phyloP scores from a whole-genome alignment of 352 stramenopile genomes.

The Phytophthora palmivora region DNA sequence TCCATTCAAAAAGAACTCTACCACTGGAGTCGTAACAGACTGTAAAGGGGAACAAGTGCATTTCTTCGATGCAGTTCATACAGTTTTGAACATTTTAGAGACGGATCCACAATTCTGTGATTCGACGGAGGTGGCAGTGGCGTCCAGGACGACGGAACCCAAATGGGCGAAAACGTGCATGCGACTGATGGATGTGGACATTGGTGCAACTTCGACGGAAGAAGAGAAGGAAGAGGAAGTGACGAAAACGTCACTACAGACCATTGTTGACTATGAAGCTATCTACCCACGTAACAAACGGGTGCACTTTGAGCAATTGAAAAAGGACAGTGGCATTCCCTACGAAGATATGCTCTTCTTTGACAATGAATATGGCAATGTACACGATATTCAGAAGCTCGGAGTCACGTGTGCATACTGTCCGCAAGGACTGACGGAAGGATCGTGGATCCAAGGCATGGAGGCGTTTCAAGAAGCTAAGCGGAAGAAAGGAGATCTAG shows the following conservation, averaged over 20 bases:
- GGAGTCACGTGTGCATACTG: conserved; percentile 85
- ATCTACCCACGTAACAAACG: conserved; percentile 89
- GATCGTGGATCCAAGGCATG: conserved; percentile 77
- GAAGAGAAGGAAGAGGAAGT: conserved; percentile 6
- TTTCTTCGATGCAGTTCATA: conserved; percentile 76
- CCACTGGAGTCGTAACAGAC: conserved; percentile 70
- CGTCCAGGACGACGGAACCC: conserved; percentile 62
- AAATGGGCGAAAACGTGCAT: conserved; percentile 84
- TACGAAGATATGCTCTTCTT: conserved; percentile 98
- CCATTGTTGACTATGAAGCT: conserved; percentile 75
- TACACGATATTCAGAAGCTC: conserved; percentile 64
- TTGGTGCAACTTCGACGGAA: conserved; percentile 56
- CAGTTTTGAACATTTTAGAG: conserved; percentile 76
- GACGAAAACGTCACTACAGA: conserved; percentile 56
- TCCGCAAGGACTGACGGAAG: conserved; percentile 72
- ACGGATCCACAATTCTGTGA: conserved; percentile 69
- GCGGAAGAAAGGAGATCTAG: conserved; percentile 16
- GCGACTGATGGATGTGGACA: conserved; percentile 67
- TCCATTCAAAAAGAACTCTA: conserved; percentile 75
- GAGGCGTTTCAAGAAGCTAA: conserved; percentile 72
- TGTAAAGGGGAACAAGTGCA: conserved; percentile 78
- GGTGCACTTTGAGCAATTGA: conserved; percentile 93
- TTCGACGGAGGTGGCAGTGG: conserved; percentile 63
- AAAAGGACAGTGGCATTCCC: conserved; percentile 87
- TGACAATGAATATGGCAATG: conserved; percentile 93